Conservation (phyloP, 73 alveolate species). For the Paraurostyla sp. region DNA sequence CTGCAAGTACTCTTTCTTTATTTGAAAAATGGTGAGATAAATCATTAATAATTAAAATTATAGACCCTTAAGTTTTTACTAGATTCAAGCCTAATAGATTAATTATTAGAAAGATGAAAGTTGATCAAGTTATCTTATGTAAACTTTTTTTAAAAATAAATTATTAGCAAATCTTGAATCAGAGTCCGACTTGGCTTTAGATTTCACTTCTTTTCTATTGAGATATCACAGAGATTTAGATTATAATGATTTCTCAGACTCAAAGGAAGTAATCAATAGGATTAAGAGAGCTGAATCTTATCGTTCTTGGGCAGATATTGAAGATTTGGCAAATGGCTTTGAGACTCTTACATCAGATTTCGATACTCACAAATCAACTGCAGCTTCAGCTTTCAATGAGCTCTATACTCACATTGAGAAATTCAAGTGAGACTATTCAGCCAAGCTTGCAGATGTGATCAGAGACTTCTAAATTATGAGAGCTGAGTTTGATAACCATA, state of each 20-base stretch:
- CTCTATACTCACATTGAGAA: slow-evolving; percentile 35
- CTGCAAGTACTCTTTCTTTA: slow-evolving; percentile 39
- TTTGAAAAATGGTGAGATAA: slow-evolving; percentile 60
- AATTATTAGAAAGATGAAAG: slow-evolving; percentile 62
- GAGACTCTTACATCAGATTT: slow-evolving; percentile 32
- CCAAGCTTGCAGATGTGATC: neutral
- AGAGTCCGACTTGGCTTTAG: slow-evolving; percentile 55
- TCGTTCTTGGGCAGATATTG: slow-evolving; percentile 70
- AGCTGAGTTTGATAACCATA: neutral
- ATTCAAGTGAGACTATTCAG: neutral
- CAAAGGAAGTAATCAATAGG: neutral
- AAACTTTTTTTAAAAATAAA: neutral
- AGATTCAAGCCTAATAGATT: slow-evolving; percentile 64
- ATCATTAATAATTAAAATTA: neutral
- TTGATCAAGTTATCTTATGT: slow-evolving; percentile 22
- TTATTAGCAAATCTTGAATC: neutral
- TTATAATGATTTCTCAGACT: slow-evolving; percentile 58
- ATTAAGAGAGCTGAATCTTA: slow-evolving; percentile 61
- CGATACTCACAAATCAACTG: slow-evolving; percentile 63
- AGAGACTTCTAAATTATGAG: neutral
- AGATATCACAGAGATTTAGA: slow-evolving; percentile 60
- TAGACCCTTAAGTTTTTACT: slow-evolving; percentile 56
- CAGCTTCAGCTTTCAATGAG: slow-evolving; percentile 64
- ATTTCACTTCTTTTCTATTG: slow-evolving; percentile 44
- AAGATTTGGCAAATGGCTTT: slow-evolving; percentile 66